These are phyloP conservation scores for Antitrichia curtipendula DNA, from an alignment of 225 moss, liverwort and hornwort species.

Conservation along the genomic window DNA sequence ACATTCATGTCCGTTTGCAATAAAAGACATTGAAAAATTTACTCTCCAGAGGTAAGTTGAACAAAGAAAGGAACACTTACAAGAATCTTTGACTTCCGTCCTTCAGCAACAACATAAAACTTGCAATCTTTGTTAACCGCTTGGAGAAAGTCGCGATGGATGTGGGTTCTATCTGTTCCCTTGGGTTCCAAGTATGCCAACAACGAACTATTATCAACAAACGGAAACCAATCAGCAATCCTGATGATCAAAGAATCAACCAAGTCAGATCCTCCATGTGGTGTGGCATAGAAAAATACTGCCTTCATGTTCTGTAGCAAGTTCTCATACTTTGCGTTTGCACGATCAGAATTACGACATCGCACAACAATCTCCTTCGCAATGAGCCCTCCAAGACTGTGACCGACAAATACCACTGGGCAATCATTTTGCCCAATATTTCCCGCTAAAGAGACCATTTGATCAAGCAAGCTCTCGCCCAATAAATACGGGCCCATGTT, in stretches of 20 bases:
- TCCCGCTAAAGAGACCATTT: background rate
- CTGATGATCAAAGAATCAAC: background rate
- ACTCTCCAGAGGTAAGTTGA: background rate
- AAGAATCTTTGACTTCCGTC: rapidly evolving
- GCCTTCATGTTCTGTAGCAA: background rate
- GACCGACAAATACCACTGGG: background rate
- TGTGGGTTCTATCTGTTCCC: background rate
- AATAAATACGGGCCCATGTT: background rate
- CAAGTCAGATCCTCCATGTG: background rate
- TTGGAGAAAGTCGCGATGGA: background rate
- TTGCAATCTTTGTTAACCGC: background rate
- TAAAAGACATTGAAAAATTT: rapidly evolving
- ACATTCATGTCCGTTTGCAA: too few species aligned
- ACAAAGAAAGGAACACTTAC: background rate
- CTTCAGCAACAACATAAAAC: background rate
- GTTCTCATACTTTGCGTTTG: background rate
- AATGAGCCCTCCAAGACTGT: background rate
- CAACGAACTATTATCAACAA: background rate
- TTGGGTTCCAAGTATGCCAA: background rate
- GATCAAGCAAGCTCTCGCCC: background rate
- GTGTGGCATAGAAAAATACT: background rate
- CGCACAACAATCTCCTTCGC: background rate
- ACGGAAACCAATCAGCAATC: background rate
- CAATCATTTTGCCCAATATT: background rate
- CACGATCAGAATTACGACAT: too few species aligned